Evolutionary conservation across 331 rosid species (phyloP).

Genomic region (Saraca asoca): DNA sequence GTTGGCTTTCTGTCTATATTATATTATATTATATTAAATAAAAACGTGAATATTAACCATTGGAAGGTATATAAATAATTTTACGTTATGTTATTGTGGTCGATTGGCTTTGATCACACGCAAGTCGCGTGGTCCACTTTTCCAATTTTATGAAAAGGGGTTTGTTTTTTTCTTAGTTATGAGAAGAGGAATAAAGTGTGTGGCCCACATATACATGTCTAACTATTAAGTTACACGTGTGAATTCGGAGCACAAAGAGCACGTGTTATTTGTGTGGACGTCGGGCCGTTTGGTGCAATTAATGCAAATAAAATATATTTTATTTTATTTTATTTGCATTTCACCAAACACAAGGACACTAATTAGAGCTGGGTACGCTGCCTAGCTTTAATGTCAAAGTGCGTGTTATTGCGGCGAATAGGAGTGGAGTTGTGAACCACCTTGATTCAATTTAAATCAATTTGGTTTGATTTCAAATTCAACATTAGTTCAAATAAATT

Average conservation of each 20-base stretch:
- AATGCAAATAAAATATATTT: not conserved
- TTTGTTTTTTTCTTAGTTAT: conserved; percentile 13
- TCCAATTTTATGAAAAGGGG: conserved; percentile 11
- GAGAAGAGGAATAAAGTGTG: conserved; percentile 27
- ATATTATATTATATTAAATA: too few relatives aligned
- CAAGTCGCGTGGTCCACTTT: conserved; percentile 52
- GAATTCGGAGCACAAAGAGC: conserved; percentile 28
- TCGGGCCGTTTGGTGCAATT: conserved; percentile 20
- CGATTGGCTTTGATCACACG: conserved; percentile 51
- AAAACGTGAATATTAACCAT: not conserved
- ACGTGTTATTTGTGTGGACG: conserved; percentile 50
- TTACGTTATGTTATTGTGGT: too few relatives aligned
- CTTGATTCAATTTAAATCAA: too few relatives aligned
- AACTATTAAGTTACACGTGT: conserved; percentile 39
- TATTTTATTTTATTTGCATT: too few relatives aligned
- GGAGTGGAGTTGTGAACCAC: too few relatives aligned
- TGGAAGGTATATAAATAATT: conserved; percentile 43
- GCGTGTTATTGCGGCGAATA: too few relatives aligned
- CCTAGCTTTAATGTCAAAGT: too few relatives aligned
- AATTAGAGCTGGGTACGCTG: too few relatives aligned
- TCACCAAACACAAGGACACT: too few relatives aligned
- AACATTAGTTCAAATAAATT: too few relatives aligned
- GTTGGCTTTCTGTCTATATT: too few relatives aligned
- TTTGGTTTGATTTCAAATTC: too few relatives aligned
- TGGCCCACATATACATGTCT: not conserved